Evolutionary conservation across 108 stramenopile genomes (phyloP), one percentile per base, ranked within the genome.

Genomic region (Fragilaria radians): DNA sequence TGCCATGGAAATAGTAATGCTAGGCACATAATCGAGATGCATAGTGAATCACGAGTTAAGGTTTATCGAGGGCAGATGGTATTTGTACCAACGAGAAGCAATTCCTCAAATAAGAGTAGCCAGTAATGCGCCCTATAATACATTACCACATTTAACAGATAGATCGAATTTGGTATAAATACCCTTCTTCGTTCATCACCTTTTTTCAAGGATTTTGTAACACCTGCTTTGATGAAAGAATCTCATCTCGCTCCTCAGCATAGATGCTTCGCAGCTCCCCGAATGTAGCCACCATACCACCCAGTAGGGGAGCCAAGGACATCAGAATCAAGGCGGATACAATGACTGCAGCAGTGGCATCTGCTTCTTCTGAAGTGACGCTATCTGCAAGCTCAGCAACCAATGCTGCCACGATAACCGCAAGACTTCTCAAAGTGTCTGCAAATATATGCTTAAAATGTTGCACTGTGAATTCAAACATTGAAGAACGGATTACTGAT

Each of bases 351-450:
- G 84, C 88, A 1, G 77, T 45, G 2, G 85, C 75, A 68, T 90
- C 88, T 1, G 85, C 88, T 30, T 67, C 54, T 54, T 72, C 73
- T 7, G 84, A 61, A 5, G 77, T 77, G 22, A 85, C 79, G 11
- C 54, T 32, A 27, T 76, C 52, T 26, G 70, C 68, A 7, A 71
- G 52, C 47, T 75, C 63, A 1, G 83, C 81, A 4, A 85, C 52
- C 1, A 66, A 45, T 30, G 85, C 78, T 3, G 88, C 88, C 1
- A 85, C 28, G 32, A 90, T 60, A 3, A 90, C 88, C 1, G 85
- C 85, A 46, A 82, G 54, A 36, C 83, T 85, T 14, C 88, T 68
- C n/a, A 90, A 59, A 25, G 88, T 90, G 63, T 90, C 88, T 19
- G 88, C 88, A 68, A 86, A 81, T 27, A 90, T 83, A 61, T 90